A percentile compares a stretch with the other conserved stretches of the same genome.
phyloP scores from a whole-genome alignment of 2,329 filamentous ascomycete species.

The Alternaria longipes region DNA sequence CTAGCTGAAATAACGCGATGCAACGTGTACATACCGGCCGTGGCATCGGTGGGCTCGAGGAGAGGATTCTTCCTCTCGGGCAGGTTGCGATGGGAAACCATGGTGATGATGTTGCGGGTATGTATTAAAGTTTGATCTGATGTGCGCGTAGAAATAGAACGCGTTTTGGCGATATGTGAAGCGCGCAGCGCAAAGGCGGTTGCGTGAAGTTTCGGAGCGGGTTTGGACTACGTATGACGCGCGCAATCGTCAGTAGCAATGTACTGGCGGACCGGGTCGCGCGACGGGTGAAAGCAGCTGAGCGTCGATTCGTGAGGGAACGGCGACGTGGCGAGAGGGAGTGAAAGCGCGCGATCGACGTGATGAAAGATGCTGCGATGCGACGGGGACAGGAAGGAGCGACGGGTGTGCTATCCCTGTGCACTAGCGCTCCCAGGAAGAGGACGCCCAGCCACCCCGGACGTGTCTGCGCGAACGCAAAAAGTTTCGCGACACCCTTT shows the following conservation, averaged over 20 bases:
- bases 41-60: constrained; percentile 68
- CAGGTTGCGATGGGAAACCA: constrained; percentile 58
- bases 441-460: constrained; percentile 21
- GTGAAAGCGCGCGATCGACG: constrained; percentile 24
- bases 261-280: constrained; percentile 18
- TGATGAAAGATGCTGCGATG: constrained; percentile 25
- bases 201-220: constrained; percentile 19
- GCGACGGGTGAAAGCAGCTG: constrained; percentile 15
- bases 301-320: constrained; percentile 11
- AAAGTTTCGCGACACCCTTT: constrained; percentile 12
- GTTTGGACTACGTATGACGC: constrained; percentile 22
- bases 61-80: constrained; percentile 72
- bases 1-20: constrained; percentile 33
- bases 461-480: constrained; percentile 17
- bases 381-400: constrained; percentile 21
- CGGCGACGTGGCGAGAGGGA: constrained; percentile 15
- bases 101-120: constrained; percentile 26
- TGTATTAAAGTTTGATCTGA: not conserved
- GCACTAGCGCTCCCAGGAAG: constrained; percentile 18
- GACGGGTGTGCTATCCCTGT: constrained; percentile 25
- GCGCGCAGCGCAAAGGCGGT: constrained; percentile 41
- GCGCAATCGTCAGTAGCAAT: constrained; percentile 27
- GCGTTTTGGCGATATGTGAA: constrained; percentile 23
- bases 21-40: constrained; percentile 65
- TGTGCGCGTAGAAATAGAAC: constrained; percentile 22